phyloP scores from a whole-genome alignment of 139 green algal genomes.

The Picochlorum sp. region DNA sequence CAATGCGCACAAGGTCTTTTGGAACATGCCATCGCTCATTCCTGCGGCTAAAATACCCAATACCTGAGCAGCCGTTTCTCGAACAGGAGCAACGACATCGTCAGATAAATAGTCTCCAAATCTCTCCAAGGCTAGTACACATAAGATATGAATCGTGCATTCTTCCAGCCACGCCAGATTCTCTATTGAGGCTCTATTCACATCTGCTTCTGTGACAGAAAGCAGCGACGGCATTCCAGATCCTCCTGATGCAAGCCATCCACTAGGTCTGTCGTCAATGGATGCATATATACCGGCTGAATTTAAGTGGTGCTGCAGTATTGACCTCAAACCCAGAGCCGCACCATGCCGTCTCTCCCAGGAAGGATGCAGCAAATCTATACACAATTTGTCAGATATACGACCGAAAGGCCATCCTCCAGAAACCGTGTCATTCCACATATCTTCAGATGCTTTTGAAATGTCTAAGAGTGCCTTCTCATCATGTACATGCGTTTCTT shows the following conservation, averaged over 20 bases:
- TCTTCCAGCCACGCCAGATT: conserved; percentile 79
- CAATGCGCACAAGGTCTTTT: conserved; percentile 48
- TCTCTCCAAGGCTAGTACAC: conserved; percentile 85
- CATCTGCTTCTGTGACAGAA: conserved; percentile 22
- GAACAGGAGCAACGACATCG: conserved; percentile 80
- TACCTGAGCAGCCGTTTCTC: conserved; percentile 90
- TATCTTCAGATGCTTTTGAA: conserved; percentile 17
- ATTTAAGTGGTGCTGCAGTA: conserved; percentile 57
- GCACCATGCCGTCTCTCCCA: conserved; percentile 71
- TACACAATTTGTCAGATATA: conserved; percentile 63
- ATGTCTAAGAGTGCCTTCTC: not conserved
- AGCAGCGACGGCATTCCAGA: conserved; percentile 33
- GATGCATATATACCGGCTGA: conserved; percentile 33
- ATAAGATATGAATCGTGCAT: conserved; percentile 70
- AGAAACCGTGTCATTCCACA: conserved; percentile 36
- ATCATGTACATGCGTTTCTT: not conserved
- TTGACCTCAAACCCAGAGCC: conserved; percentile 71
- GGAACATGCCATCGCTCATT: conserved; percentile 24
- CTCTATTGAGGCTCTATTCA: conserved; percentile 26
- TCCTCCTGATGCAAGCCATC: conserved; percentile 24
- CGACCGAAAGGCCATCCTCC: conserved; percentile 78
- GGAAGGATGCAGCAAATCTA: conserved; percentile 50
- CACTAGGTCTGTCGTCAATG: conserved; percentile 11
- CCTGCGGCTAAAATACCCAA: conserved; percentile 53
- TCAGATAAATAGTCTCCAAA: conserved; percentile 93